Base-by-base conservation (phyloP, 129 eudicot species). In the Tagetes patula region DNA sequence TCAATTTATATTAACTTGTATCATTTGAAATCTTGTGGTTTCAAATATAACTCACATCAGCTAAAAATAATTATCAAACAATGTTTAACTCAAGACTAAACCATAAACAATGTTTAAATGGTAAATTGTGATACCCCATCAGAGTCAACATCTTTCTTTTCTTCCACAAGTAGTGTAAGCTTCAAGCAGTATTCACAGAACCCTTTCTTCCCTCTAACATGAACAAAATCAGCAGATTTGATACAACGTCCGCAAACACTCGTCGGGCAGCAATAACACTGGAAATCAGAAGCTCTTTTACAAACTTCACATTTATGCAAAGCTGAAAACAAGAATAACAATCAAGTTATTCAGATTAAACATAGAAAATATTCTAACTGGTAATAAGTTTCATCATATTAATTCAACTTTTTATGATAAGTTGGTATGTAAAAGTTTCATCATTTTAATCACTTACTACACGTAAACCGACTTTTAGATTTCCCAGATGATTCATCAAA, bases 91-190 rank as follows among this genome's bases (percentile, higher is more conserved):
- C 11, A 37, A 10, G 5, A 37, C 47, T n/a, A 32, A 20, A 69
- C 6, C 74, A 11, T 6, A 50, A 27, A 73, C 60, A 54, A 6
- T 48, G 32, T 12, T 2, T 30, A 30, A 56, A 4, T 39, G 31
- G 56, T 33, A 42, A 54, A 74, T 30, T 37, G 7, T 13, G 50
- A 82, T 86, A 95, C 99, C 95, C 96, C 99, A 46, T 91, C 97
- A 70, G 89, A 88, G 62, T 86, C 94, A 20, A 79, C 84, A 75
- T 86, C 83, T 72, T 66, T 80, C 1, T 80, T 74, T 79, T 88
- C 90, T 81, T 95, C 99, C 13, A 81, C 84, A 12, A 88, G 97
- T 40, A 91, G 48, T 10, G 90, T 80, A 77, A 85, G 91, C 72
- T 85, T 86, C 56, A 95, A 77, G 81, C 99, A 95, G 58, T 59